Conservation (phyloP, 495 filamentous ascomycete species). For the Symbiotaphrina buchneri region DNA sequence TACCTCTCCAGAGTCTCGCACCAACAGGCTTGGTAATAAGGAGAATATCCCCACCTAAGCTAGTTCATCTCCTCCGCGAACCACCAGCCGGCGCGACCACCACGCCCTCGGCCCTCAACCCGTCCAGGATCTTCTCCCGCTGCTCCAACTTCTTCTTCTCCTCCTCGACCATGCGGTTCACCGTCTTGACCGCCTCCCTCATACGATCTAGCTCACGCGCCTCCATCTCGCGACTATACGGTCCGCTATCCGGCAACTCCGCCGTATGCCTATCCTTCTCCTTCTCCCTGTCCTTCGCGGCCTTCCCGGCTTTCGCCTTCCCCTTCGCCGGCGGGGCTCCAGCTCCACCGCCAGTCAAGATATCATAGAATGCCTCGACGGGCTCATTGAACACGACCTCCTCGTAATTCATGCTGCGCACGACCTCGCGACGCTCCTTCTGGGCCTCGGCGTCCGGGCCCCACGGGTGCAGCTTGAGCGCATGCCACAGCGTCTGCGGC, state of each 20-base stretch:
- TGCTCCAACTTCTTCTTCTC: conserved; percentile 39
- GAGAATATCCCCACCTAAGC: too few species aligned
- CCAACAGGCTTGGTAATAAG: too few species aligned
- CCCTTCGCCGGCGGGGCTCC: conserved; percentile 14
- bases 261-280: conserved; percentile 12
- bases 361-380: conserved; percentile 66
- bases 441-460: conserved; percentile 57
- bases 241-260: conserved; percentile 24
- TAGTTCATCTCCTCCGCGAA: too few species aligned
- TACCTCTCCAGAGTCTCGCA: too few species aligned
- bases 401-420: conserved; percentile 59
- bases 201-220: conserved; percentile 38
- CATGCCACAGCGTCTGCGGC: conserved; percentile 75
- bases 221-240: conserved; percentile 58
- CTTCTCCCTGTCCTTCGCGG: conserved; percentile 4
- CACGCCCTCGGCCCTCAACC: conserved; percentile 28
- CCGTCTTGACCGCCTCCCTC: conserved; percentile 34
- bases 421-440: conserved; percentile 37
- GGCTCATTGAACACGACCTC: conserved; percentile 94
- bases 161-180: conserved; percentile 46
- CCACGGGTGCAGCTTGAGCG: conserved; percentile 78
- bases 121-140: conserved; percentile 37
- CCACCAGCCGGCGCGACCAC: too few species aligned
- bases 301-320: conserved; percentile 9
- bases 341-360: conserved; percentile 41